A percentile compares a stretch with the other conserved stretches of the same genome.
These are phyloP conservation scores for Kazachstania sp. DNA, from an alignment of 1,139 yeast species.

Conservation along the genomic window DNA sequence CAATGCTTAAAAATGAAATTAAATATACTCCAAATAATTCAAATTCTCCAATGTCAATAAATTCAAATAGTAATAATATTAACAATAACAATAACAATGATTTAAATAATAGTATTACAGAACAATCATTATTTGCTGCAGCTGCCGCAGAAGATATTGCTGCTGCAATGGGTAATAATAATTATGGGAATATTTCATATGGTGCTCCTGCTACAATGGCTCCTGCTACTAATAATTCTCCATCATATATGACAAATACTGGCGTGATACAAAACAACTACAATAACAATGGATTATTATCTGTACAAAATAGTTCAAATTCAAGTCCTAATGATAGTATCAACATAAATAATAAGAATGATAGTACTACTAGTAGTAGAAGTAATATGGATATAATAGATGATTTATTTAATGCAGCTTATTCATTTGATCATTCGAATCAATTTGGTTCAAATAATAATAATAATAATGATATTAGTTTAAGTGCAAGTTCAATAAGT, in stretches of 20 bases:
- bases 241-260: not conserved
- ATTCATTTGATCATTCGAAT: not conserved
- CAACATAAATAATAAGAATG: not conserved
- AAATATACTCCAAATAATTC: not conserved
- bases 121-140: not conserved
- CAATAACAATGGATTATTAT: not conserved
- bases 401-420: slow-evolving; percentile 2
- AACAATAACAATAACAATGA: slow-evolving; percentile 1
- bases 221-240: not conserved
- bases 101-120: not conserved
- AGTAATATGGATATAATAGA: slow-evolving; percentile 2
- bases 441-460: not conserved
- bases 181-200: not conserved
- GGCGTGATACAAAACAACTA: not conserved
- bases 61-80: not conserved
- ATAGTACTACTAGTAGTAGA: too few species aligned
- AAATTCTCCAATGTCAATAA: not conserved
- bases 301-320: not conserved
- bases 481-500: not conserved
- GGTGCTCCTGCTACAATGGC: not conserved
- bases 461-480: not conserved
- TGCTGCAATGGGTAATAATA: not conserved
- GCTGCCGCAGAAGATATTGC: slow-evolving; percentile 1
- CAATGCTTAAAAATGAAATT: not conserved
- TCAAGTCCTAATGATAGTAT: not conserved